Conservation (phyloP, 2,329 filamentous ascomycete genomes). For the Talaromyces sp. region DNA sequence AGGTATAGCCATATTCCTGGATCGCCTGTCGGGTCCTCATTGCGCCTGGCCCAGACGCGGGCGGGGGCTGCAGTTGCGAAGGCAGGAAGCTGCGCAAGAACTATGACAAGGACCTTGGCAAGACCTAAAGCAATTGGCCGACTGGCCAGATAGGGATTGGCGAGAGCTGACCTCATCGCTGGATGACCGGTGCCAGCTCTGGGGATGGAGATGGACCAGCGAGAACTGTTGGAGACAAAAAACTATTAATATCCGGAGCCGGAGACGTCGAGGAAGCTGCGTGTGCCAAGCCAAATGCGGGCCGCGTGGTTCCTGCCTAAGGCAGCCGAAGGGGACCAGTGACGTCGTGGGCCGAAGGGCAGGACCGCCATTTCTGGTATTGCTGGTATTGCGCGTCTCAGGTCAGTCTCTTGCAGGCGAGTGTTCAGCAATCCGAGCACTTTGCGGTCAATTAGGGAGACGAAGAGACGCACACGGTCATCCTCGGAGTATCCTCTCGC, state of each 20-base stretch:
- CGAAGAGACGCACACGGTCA: neutral
- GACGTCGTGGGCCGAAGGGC: neutral
- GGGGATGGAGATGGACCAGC: neutral
- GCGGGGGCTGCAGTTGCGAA: slow-evolving; percentile 31
- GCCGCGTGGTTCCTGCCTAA: neutral
- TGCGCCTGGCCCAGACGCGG: slow-evolving; percentile 15
- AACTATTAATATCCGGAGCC: neutral
- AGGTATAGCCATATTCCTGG: slow-evolving; percentile 75
- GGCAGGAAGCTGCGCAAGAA: slow-evolving; percentile 32
- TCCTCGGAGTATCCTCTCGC: neutral
- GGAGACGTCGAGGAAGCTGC: neutral
- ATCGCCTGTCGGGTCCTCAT: slow-evolving; percentile 52
- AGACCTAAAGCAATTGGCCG: slow-evolving; percentile 36
- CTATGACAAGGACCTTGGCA: slow-evolving; percentile 35
- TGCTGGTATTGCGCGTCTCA: no score
- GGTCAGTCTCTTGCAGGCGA: neutral
- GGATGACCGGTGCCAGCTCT: neutral
- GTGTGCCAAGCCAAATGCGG: neutral
- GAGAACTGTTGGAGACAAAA: neutral
- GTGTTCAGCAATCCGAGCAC: neutral
- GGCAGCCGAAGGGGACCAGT: neutral
- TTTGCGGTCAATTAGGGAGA: neutral
- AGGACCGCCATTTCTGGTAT: neutral
- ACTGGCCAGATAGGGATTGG: slow-evolving; percentile 28
- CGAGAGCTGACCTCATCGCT: slow-evolving; percentile 14